Evolutionary conservation across 2,329 filamentous ascomycete genomes (phyloP).

Genomic region (Exophiala bonariae): DNA sequence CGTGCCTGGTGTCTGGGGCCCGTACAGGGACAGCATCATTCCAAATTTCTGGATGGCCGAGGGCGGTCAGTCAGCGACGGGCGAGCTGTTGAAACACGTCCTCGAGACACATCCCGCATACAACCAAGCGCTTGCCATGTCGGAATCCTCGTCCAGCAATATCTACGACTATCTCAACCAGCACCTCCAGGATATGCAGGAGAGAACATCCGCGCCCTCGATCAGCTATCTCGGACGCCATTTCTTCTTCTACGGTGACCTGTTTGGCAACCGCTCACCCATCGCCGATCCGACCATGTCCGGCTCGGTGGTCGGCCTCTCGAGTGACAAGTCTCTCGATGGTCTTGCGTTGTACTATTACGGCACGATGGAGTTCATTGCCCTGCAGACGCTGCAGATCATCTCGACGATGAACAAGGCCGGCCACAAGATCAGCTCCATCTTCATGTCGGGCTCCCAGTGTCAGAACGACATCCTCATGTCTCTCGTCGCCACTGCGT

Average conservation of each 20-base stretch:
- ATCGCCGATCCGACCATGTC: slow-evolving; percentile 92
- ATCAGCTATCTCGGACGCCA: slow-evolving; percentile 86
- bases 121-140: slow-evolving; percentile 73
- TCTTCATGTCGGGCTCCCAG: slow-evolving; percentile 98
- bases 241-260: slow-evolving; percentile 97
- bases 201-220: slow-evolving; percentile 68
- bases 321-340: slow-evolving; percentile 81
- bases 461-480: slow-evolving; percentile 95
- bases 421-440: slow-evolving; percentile 83
- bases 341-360: slow-evolving; percentile 92
- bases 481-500: slow-evolving; percentile 85
- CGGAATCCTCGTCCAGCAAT: slow-evolving; percentile 79
- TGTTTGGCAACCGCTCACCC: slow-evolving; percentile 95
- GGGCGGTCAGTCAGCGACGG: slow-evolving; percentile 93
- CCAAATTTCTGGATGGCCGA: slow-evolving; percentile 96
- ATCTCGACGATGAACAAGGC: slow-evolving; percentile 89
- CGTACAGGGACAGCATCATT: slow-evolving; percentile 90
- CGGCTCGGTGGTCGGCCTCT: slow-evolving; percentile 82
- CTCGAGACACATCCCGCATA: slow-evolving; percentile 93
- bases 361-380: slow-evolving; percentile 96
- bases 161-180: slow-evolving; percentile 95
- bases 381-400: slow-evolving; percentile 94
- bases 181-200: slow-evolving; percentile 75
- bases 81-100: slow-evolving; percentile 89
- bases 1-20: slow-evolving; percentile 94